A percentile compares a stretch with the other conserved stretches of the same genome.
Conservation (phyloP, 306 rosid species). For the Gastrolobium bilobum region DNA sequence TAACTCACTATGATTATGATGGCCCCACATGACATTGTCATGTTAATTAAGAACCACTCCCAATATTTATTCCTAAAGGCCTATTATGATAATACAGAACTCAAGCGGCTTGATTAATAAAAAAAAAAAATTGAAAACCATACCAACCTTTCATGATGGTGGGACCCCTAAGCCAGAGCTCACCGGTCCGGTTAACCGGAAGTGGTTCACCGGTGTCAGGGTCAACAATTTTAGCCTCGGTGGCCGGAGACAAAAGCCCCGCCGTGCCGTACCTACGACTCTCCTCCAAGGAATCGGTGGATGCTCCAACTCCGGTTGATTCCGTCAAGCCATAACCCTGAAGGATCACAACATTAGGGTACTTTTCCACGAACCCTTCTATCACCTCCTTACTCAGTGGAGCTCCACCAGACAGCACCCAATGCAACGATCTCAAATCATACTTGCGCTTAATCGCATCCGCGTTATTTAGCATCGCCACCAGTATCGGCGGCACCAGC, state of each 20-base stretch:
- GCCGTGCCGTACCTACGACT: constrained; percentile 91
- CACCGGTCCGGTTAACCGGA: constrained; percentile 74
- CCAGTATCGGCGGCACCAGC: constrained; percentile 87
- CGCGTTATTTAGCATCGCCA: constrained; percentile 76
- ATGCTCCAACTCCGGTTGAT: constrained; percentile 82
- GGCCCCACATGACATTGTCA: no score
- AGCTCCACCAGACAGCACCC: constrained; percentile 81
- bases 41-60: no score
- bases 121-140: neutral
- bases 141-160: constrained; percentile 79
- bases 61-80: no score
- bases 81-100: no score
- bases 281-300: constrained; percentile 89
- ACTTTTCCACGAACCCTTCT: constrained; percentile 80
- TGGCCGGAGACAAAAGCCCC: constrained; percentile 72
- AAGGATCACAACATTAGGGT: constrained; percentile 64
- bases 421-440: constrained; percentile 67
- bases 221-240: constrained; percentile 77
- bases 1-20: no score
- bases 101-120: no score
- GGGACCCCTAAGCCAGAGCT: constrained; percentile 93
- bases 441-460: constrained; percentile 70
- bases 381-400: constrained; percentile 88
- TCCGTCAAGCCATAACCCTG: constrained; percentile 96
- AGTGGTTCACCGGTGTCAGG: constrained; percentile 60